Conservation (phyloP, 164 flowering plant genomes). For the Liriodendron chinense region DNA sequence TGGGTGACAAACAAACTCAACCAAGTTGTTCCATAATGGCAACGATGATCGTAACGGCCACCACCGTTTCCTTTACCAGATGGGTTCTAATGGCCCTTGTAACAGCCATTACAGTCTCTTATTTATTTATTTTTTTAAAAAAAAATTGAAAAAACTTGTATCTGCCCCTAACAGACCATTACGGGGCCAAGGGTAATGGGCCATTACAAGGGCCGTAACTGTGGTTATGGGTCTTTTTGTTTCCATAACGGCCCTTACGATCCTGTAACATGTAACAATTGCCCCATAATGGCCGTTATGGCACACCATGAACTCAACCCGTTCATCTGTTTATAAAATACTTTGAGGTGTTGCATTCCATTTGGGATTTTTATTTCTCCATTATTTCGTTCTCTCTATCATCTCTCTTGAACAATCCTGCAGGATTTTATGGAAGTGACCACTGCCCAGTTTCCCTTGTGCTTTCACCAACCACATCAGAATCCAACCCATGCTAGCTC, state of each 20-base stretch:
- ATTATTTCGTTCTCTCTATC: neutral
- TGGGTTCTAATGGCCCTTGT: too few relatives aligned
- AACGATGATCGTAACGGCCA: too few relatives aligned
- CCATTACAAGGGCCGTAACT: too few relatives aligned
- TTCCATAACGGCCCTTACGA: too few relatives aligned
- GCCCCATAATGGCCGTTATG: too few relatives aligned
- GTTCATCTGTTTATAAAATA: neutral
- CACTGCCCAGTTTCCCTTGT: slow-evolving; percentile 92
- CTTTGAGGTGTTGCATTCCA: too few relatives aligned
- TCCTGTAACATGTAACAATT: too few relatives aligned
- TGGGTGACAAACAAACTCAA: too few relatives aligned
- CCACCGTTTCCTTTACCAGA: neutral
- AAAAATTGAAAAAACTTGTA: neutral
- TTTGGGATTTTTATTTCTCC: neutral
- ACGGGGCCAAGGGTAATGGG: too few relatives aligned
- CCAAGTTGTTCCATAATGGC: too few relatives aligned
- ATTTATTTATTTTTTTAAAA: neutral
- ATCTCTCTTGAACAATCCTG: slow-evolving; percentile 9
- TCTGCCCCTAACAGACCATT: too few relatives aligned
- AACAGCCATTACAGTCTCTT: neutral
- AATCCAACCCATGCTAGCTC: slow-evolving; percentile 1
- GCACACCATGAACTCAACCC: neutral
- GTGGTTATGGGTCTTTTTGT: too few relatives aligned
- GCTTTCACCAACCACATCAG: slow-evolving; percentile 33
- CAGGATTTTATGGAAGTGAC: slow-evolving; percentile 96